A percentile compares a stretch with the other conserved stretches of the same genome.
Evolutionary conservation across 2,329 filamentous ascomycete species (phyloP).

Genomic region (Fusarium xyrophilum): DNA sequence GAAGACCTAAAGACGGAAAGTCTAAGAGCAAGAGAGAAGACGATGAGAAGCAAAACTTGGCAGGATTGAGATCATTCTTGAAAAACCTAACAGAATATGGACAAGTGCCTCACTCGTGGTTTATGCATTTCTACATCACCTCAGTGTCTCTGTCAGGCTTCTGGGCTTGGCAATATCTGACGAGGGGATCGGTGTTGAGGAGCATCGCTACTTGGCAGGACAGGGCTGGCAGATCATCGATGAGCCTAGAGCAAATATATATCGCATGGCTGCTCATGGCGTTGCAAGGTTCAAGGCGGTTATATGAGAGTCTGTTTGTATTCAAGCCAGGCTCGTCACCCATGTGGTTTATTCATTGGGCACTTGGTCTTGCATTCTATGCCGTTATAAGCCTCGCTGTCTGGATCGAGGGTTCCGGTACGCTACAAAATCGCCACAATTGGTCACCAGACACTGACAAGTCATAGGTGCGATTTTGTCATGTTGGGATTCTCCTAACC

Average conservation of each 20-base stretch:
- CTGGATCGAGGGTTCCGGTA: conserved; percentile 84
- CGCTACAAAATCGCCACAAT: conserved; percentile 7
- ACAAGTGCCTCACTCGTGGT: conserved; percentile 86
- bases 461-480: conserved; percentile 45
- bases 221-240: conserved; percentile 42
- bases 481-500: conserved; percentile 42
- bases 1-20: conserved; percentile 42
- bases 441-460: conserved; percentile 11
- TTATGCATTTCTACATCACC: conserved; percentile 83
- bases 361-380: conserved; percentile 81
- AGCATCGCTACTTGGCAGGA: conserved; percentile 52
- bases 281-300: conserved; percentile 74
- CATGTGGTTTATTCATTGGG: conserved; percentile 89
- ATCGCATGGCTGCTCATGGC: conserved; percentile 76
- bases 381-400: conserved; percentile 73
- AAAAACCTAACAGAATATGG: conserved; percentile 44
- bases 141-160: conserved; percentile 74
- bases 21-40: conserved; percentile 19
- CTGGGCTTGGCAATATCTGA: conserved; percentile 72
- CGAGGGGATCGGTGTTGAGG: conserved; percentile 60
- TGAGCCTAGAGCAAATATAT: conserved; percentile 67
- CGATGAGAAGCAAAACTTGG: neutral
- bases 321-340: conserved; percentile 67
- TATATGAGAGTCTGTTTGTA: conserved; percentile 76
- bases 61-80: conserved; percentile 41